Conservation (phyloP, 2,329 filamentous ascomycete species). For the Mycosphaerelloides madeirae region DNA sequence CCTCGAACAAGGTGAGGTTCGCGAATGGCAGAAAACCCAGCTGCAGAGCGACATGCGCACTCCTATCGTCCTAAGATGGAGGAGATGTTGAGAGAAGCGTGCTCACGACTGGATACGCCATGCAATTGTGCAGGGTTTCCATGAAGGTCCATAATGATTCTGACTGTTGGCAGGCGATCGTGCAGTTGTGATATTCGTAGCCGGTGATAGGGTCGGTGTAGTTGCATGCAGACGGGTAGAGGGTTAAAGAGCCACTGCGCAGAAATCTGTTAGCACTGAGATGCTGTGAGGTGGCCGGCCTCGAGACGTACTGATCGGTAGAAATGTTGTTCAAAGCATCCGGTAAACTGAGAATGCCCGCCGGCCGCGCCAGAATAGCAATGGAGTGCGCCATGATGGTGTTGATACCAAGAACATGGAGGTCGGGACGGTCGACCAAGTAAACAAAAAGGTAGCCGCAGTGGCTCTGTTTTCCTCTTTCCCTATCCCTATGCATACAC, state of each 20-base stretch:
- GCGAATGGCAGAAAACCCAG: constrained; percentile 4
- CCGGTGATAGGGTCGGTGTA: not conserved
- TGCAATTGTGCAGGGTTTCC: constrained; percentile 9
- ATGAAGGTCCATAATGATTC: not conserved
- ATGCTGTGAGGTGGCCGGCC: not conserved
- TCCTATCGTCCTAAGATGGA: not conserved
- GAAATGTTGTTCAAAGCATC: not conserved
- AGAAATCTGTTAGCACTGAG: not conserved
- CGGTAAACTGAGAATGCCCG: not conserved
- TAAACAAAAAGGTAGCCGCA: too few relatives aligned
- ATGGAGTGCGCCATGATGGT: not conserved
- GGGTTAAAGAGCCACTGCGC: not conserved
- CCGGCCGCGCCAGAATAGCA: not conserved
- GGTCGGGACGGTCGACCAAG: too few relatives aligned
- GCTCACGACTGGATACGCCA: constrained; percentile 6
- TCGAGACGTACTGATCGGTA: not conserved
- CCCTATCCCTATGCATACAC: too few relatives aligned
- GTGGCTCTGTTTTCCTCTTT: too few relatives aligned
- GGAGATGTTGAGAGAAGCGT: not conserved
- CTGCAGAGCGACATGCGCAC: not conserved
- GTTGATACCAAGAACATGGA: too few relatives aligned
- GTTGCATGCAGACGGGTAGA: constrained; percentile 1
- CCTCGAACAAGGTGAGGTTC: not conserved
- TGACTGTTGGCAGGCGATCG: not conserved
- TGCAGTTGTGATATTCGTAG: not conserved